Percentiles rank a stretch among this genome's conserved stretches.
phyloP scores from a whole-genome alignment of 2,329 filamentous ascomycete species.

The Cordyceps javanica region DNA sequence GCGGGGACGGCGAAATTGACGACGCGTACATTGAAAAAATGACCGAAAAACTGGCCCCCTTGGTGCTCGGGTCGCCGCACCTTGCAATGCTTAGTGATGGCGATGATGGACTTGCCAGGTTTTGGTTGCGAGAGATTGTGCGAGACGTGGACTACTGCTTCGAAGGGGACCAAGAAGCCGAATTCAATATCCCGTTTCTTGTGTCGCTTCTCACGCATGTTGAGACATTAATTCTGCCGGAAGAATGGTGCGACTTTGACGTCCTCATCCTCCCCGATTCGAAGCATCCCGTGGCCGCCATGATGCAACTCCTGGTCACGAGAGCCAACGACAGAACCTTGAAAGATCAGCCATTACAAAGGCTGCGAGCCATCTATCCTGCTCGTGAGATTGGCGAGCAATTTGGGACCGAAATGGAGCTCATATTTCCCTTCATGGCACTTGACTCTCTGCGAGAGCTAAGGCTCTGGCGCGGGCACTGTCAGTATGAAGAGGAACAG shows the following conservation, averaged over 20 bases:
- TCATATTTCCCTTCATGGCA: slow-evolving; percentile 1
- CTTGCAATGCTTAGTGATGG: neutral
- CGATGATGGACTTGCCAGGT: too few relatives aligned
- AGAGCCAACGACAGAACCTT: neutral
- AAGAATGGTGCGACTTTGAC: neutral
- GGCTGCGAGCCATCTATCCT: neutral
- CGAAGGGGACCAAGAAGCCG: neutral
- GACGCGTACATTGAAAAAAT: neutral
- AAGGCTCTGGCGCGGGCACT: neutral
- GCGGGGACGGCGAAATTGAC: neutral
- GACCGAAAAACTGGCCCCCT: neutral
- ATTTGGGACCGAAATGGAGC: neutral
- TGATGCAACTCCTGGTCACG: neutral
- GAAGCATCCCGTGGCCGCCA: neutral
- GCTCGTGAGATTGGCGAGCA: neutral
- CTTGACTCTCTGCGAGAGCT: slow-evolving; percentile 1
- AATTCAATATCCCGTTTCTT: neutral
- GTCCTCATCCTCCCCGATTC: neutral
- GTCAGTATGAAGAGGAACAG: neutral
- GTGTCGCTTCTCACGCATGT: neutral
- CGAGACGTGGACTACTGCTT: neutral
- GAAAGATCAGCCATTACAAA: neutral
- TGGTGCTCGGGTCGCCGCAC: neutral
- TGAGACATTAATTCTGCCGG: neutral
- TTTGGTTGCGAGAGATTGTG: neutral